These are phyloP conservation scores for Usnea hakonensis DNA, from an alignment of 495 filamentous ascomycete genomes.

Conservation along the genomic window DNA sequence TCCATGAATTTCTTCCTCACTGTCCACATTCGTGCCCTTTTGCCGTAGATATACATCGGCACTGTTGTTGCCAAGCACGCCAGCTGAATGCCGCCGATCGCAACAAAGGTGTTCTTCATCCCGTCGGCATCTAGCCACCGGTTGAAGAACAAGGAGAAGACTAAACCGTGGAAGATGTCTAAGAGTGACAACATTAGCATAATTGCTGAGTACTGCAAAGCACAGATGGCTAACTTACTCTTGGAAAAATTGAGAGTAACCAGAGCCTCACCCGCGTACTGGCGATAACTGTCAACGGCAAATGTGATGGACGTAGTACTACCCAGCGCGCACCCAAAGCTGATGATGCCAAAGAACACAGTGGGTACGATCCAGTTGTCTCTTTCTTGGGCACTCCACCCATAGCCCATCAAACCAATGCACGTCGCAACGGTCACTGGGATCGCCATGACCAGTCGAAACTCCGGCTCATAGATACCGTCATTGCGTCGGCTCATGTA, in stretches of 20 bases:
- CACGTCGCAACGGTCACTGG: slow-evolving; percentile 73
- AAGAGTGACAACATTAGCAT: neutral
- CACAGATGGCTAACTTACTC: slow-evolving; percentile 41
- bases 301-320: slow-evolving; percentile 95
- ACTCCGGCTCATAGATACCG: slow-evolving; percentile 93
- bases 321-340: slow-evolving; percentile 87
- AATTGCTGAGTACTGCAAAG: neutral
- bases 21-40: slow-evolving; percentile 95
- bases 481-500: slow-evolving; percentile 77
- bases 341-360: slow-evolving; percentile 84
- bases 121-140: slow-evolving; percentile 73
- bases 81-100: slow-evolving; percentile 81
- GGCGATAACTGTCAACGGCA: slow-evolving; percentile 85
- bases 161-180: slow-evolving; percentile 80
- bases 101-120: slow-evolving; percentile 68
- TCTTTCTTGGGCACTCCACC: slow-evolving; percentile 72
- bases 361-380: slow-evolving; percentile 88
- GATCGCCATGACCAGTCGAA: slow-evolving; percentile 82
- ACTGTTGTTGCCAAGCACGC: slow-evolving; percentile 66
- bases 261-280: slow-evolving; percentile 90
- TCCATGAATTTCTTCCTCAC: slow-evolving; percentile 84
- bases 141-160: slow-evolving; percentile 89
- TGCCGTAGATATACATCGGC: slow-evolving; percentile 95
- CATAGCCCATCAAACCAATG: slow-evolving; percentile 87
- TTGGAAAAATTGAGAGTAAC: slow-evolving; percentile 94